Evolutionary conservation across 352 stramenopile species (phyloP).

Genomic region (Pythium myriotylum): DNA sequence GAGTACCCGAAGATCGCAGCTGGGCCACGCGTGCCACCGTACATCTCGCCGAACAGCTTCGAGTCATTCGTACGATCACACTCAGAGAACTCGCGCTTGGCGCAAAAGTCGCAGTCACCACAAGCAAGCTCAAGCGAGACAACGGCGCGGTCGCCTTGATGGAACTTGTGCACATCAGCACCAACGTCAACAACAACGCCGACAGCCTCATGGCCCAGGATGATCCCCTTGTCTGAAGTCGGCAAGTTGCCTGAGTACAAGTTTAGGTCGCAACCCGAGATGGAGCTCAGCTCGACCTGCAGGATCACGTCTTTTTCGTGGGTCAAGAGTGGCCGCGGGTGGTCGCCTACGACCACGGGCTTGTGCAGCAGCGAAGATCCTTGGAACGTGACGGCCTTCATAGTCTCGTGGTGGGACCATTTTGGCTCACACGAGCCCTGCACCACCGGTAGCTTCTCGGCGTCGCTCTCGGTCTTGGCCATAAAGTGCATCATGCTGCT

Average conservation of each 20-base stretch:
- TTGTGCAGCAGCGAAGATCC: constrained; percentile 24
- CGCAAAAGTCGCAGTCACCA: constrained; percentile 42
- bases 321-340: constrained; percentile 30
- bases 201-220: constrained; percentile 49
- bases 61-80: constrained; percentile 52
- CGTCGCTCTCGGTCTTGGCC: constrained; percentile 15
- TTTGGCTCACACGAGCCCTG: constrained; percentile 32
- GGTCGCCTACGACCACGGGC: constrained; percentile 25
- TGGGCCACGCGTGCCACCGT: constrained; percentile 32
- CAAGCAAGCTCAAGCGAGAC: constrained; percentile 44
- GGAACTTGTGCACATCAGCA: constrained; percentile 33
- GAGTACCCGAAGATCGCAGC: constrained; percentile 47
- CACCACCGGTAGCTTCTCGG: constrained; percentile 27
- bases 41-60: constrained; percentile 40
- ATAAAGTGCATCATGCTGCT: constrained; percentile 27
- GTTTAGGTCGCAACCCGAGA: constrained; percentile 45
- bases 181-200: constrained; percentile 40
- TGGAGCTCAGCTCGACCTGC: constrained; percentile 34
- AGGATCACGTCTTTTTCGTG: constrained; percentile 37
- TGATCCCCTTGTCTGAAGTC: constrained; percentile 38
- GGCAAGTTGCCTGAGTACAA: constrained; percentile 42
- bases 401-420: constrained; percentile 30
- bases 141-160: constrained; percentile 44
- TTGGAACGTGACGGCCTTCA: constrained; percentile 39
- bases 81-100: constrained; percentile 35